These are phyloP conservation scores for Hypoxylon trugodes DNA, from an alignment of 495 filamentous ascomycete genomes.

Conservation along the genomic window DNA sequence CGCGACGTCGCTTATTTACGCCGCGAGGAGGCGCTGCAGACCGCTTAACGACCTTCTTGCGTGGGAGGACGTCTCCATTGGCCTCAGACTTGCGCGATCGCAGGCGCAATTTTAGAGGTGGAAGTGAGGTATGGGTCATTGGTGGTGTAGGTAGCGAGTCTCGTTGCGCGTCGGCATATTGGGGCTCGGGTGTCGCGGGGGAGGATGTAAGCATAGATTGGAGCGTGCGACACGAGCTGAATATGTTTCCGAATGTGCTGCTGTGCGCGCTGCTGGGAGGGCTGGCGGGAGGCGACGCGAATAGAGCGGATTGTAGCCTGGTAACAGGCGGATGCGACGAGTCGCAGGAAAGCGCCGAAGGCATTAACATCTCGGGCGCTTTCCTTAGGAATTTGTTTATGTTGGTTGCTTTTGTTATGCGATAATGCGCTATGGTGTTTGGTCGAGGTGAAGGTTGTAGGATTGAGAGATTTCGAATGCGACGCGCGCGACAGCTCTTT, in stretches of 20 bases:
- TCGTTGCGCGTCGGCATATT: conserved; percentile 60
- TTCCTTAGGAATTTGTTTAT: neutral
- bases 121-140: conserved; percentile 56
- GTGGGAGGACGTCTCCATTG: conserved; percentile 39
- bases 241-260: conserved; percentile 64
- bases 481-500: conserved; percentile 17
- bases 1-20: conserved; percentile 70
- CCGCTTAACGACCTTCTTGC: conserved; percentile 63
- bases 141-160: conserved; percentile 58
- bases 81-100: conserved; percentile 52
- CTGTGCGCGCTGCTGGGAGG: conserved; percentile 65
- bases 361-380: conserved; percentile 67
- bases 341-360: conserved; percentile 76
- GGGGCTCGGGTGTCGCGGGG: conserved; percentile 53
- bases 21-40: conserved; percentile 58
- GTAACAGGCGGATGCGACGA: conserved; percentile 59
- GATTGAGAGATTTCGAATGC: conserved; percentile 25
- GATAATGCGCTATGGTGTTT: conserved; percentile 5
- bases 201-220: conserved; percentile 67
- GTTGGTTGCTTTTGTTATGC: neutral
- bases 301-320: conserved; percentile 64
- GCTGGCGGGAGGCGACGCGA: conserved; percentile 69
- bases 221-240: conserved; percentile 74
- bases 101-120: conserved; percentile 57
- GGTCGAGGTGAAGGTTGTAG: neutral